Conservation (phyloP, 2,329 filamentous ascomycete genomes). For the Graphilbum fragrans region DNA sequence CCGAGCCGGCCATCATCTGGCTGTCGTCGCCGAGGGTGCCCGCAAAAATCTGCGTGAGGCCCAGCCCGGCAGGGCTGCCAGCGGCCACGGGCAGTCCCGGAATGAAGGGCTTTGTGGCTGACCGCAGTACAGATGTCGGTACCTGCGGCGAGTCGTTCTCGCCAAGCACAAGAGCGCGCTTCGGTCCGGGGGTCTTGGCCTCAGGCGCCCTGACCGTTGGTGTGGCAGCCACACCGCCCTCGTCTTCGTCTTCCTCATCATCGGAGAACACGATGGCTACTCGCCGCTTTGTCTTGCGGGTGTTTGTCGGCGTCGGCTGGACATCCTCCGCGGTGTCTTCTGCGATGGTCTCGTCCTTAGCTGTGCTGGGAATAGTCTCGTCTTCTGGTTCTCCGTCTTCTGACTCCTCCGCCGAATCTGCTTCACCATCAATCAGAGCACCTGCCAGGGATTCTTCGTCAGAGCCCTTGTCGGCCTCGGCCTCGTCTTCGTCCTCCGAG, state of each 20-base stretch:
- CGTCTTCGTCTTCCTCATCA: slow-evolving; percentile 51
- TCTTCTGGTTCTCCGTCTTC: slow-evolving; percentile 21
- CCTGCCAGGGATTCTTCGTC: slow-evolving; percentile 17
- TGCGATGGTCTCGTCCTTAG: neutral
- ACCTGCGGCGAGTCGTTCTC: slow-evolving; percentile 36
- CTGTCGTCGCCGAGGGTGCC: slow-evolving; percentile 65
- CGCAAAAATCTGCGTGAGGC: slow-evolving; percentile 81
- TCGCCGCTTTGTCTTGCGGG: slow-evolving; percentile 36
- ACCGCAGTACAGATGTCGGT: slow-evolving; percentile 54
- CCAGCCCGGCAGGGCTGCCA: slow-evolving; percentile 49
- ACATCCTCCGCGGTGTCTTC: neutral
- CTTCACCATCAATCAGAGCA: slow-evolving; percentile 7
- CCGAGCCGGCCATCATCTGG: slow-evolving; percentile 20
- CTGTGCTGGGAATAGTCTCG: neutral
- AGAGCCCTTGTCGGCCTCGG: slow-evolving; percentile 2
- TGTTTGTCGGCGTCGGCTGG: slow-evolving; percentile 4
- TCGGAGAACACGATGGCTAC: slow-evolving; percentile 43
- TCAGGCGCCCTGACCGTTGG: slow-evolving; percentile 4
- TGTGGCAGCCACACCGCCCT: slow-evolving; percentile 8
- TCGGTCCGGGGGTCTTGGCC: slow-evolving; percentile 35
- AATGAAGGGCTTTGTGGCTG: slow-evolving; percentile 57
- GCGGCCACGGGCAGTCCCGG: slow-evolving; percentile 49
- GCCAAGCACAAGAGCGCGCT: slow-evolving; percentile 16
- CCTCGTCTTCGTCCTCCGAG: slow-evolving; percentile 9
- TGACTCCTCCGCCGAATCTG: slow-evolving; percentile 16